These are phyloP conservation scores for Phytophthora megakarya DNA, from an alignment of 352 stramenopile genomes.

Conservation along the genomic window DNA sequence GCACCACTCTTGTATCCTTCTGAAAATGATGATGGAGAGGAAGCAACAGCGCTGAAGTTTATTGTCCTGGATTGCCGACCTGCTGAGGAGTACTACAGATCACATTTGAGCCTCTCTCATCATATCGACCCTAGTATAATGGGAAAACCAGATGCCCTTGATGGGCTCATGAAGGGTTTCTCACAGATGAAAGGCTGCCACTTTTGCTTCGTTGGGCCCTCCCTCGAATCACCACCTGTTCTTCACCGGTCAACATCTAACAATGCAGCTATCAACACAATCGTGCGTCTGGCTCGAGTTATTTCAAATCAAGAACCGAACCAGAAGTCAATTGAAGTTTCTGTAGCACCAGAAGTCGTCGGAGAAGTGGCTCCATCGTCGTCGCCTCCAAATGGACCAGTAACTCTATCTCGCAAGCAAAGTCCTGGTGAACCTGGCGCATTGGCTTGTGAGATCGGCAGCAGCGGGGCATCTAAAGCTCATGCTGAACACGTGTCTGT, in stretches of 20 bases:
- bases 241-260: conserved; percentile 33
- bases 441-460: conserved; percentile 42
- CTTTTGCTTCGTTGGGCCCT: conserved; percentile 87
- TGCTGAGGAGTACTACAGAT: conserved; percentile 76
- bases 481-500: conserved; percentile 70
- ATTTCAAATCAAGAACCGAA: conserved; percentile 48
- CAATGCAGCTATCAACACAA: conserved; percentile 54
- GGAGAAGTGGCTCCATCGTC: conserved; percentile 9
- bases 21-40: conserved; percentile 28
- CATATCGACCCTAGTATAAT: conserved; percentile 86
- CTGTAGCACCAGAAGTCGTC: conserved; percentile 10
- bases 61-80: conserved; percentile 86
- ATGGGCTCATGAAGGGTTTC: conserved; percentile 82
- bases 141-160: conserved; percentile 67
- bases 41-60: conserved; percentile 45
- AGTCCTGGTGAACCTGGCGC: conserved; percentile 35
- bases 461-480: conserved; percentile 34
- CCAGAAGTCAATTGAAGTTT: conserved; percentile 25
- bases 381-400: conserved; percentile 6
- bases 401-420: conserved; percentile 27
- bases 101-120: conserved; percentile 84
- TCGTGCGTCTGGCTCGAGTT: conserved; percentile 56
- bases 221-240: conserved; percentile 34
- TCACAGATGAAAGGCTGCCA: conserved; percentile 88
- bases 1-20: conserved; percentile 22